Evolutionary conservation across 352 stramenopile species (phyloP).

Genomic region (Phytophthora pisi): DNA sequence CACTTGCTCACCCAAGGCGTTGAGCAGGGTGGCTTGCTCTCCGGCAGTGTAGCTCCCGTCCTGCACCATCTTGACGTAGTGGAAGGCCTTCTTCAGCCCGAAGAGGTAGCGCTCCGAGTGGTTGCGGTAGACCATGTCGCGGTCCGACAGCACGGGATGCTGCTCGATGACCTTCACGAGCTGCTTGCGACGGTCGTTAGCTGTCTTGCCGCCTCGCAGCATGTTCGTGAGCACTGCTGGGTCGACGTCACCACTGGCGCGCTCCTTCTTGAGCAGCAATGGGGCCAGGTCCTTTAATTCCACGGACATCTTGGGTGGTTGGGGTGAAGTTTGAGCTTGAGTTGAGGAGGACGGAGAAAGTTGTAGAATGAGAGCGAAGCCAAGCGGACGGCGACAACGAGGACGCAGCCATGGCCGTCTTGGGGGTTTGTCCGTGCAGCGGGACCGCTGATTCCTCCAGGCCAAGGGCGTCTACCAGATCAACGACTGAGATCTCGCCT

Average conservation of each 20-base stretch:
- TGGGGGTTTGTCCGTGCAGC: not conserved
- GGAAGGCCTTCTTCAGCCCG: constrained; percentile 39
- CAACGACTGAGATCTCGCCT: not conserved
- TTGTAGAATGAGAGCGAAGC: not conserved
- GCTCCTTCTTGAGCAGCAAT: constrained; percentile 63
- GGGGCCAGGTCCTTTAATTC: constrained; percentile 70
- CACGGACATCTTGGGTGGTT: constrained; percentile 20
- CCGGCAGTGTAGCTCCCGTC: constrained; percentile 36
- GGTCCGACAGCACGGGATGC: constrained; percentile 49
- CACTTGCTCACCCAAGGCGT: constrained; percentile 51
- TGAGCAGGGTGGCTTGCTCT: constrained; percentile 48
- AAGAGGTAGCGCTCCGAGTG: constrained; percentile 41
- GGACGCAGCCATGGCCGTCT: too few relatives aligned
- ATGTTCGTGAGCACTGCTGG: constrained; percentile 39
- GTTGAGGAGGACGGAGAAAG: not conserved
- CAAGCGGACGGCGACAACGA: not conserved
- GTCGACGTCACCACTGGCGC: constrained; percentile 52
- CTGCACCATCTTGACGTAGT: constrained; percentile 45
- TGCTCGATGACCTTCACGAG: constrained; percentile 40
- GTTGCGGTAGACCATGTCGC: constrained; percentile 53
- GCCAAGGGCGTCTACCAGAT: not conserved
- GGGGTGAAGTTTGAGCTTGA: not conserved
- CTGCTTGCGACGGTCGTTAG: constrained; percentile 53
- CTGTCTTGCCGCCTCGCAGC: constrained; percentile 31
- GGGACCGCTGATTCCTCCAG: not conserved